phyloP scores from a whole-genome alignment of 371 early-diverging fungal species.

The Nematocida sp. region DNA sequence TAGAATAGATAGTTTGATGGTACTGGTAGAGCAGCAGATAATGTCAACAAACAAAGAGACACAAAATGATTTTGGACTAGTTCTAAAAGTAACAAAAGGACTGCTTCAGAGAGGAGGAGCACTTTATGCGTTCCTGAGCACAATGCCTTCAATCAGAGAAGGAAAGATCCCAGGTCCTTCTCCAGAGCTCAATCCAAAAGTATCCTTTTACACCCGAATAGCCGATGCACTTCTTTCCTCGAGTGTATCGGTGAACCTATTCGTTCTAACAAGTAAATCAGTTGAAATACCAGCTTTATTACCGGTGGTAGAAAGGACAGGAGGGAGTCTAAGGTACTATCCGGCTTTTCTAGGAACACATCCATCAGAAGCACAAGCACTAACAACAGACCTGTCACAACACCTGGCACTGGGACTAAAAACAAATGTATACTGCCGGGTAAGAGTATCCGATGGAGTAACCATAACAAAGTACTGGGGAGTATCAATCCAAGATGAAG shows the following conservation, averaged over 20 bases:
- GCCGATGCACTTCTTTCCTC: conserved; percentile 80
- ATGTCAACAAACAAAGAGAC: conserved; percentile 28
- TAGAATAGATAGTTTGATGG: not conserved
- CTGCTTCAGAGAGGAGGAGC: conserved; percentile 50
- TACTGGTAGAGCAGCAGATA: conserved; percentile 18
- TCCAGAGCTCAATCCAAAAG: conserved; percentile 27
- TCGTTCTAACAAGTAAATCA: conserved; percentile 76
- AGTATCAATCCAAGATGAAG: conserved; percentile 64
- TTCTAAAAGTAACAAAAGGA: conserved; percentile 37
- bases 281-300: conserved; percentile 82
- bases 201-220: conserved; percentile 77
- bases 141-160: conserved; percentile 52
- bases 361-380: conserved; percentile 75
- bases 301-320: conserved; percentile 73
- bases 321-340: conserved; percentile 84
- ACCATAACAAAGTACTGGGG: conserved; percentile 58
- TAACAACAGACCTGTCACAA: conserved; percentile 75
- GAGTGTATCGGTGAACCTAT: conserved; percentile 81
- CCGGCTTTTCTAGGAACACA: conserved; percentile 80
- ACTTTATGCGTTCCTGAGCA: conserved; percentile 51
- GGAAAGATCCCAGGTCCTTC: conserved; percentile 21
- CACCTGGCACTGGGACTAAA: conserved; percentile 75
- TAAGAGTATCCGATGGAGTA: conserved; percentile 76
- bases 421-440: conserved; percentile 86
- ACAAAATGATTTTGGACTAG: conserved; percentile 54